A percentile compares a stretch with the other conserved stretches of the same genome.
These are phyloP conservation scores for Umbellularia californica DNA, from an alignment of 164 flowering plant species.

Conservation along the genomic window DNA sequence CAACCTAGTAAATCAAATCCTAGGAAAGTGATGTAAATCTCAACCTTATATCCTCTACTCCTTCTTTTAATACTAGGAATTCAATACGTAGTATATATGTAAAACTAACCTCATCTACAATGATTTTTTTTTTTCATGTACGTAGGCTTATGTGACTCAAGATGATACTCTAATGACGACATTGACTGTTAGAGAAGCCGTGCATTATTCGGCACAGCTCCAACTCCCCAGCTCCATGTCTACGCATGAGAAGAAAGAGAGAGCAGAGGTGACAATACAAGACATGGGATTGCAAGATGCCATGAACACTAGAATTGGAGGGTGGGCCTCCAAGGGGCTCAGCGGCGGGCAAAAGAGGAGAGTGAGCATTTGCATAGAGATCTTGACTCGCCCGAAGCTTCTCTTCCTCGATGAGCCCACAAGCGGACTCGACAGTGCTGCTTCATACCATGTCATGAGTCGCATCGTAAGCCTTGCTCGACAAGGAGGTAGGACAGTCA, in stretches of 20 bases:
- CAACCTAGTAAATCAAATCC: too few species aligned
- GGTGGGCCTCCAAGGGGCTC: slow-evolving; percentile 46
- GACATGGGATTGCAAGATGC: slow-evolving; percentile 63
- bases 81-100: not conserved
- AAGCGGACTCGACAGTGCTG: slow-evolving; percentile 67
- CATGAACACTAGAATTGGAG: slow-evolving; percentile 54
- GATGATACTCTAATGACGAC: slow-evolving; percentile 50
- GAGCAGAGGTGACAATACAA: slow-evolving; percentile 46
- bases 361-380: slow-evolving; percentile 56
- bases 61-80: not conserved
- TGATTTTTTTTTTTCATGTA: not conserved
- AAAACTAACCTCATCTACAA: not conserved
- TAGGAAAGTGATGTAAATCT: too few species aligned
- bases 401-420: slow-evolving; percentile 76
- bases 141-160: slow-evolving; percentile 63
- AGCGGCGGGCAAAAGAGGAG: slow-evolving; percentile 65
- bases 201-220: slow-evolving; percentile 62
- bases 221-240: slow-evolving; percentile 53
- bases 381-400: slow-evolving; percentile 48
- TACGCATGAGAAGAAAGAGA: slow-evolving; percentile 29
- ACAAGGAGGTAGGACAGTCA: slow-evolving; percentile 40
- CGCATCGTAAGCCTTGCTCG: slow-evolving; percentile 26
- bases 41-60: not conserved
- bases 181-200: slow-evolving; percentile 50
- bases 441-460: slow-evolving; percentile 50